Conservation (phyloP, 495 filamentous ascomycete species). For the Xylaria acuta region DNA sequence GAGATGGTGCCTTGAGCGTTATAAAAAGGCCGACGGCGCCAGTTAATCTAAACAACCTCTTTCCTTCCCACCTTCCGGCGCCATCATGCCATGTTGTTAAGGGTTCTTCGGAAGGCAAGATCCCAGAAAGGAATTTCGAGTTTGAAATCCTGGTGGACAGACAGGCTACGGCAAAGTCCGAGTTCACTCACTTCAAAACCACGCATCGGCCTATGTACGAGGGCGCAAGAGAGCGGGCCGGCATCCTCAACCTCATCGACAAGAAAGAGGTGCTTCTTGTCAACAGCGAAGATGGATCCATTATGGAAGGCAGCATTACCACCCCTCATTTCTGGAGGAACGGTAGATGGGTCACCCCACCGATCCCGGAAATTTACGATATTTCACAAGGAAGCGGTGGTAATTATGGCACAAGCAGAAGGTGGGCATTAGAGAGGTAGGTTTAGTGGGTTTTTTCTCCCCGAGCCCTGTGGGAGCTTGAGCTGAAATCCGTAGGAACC, state of each 20-base stretch:
- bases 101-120: not conserved
- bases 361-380: slow-evolving; percentile 42
- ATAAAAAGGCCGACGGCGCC: slow-evolving; percentile 56
- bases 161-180: slow-evolving; percentile 57
- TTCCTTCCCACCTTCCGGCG: slow-evolving; percentile 54
- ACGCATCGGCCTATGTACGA: slow-evolving; percentile 70
- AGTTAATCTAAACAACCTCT: slow-evolving; percentile 60
- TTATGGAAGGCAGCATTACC: slow-evolving; percentile 88
- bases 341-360: slow-evolving; percentile 71
- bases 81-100: slow-evolving; percentile 17
- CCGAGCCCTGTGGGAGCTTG: not conserved
- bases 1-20: slow-evolving; percentile 54
- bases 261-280: slow-evolving; percentile 76
- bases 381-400: slow-evolving; percentile 66
- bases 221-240: slow-evolving; percentile 62
- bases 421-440: slow-evolving; percentile 74
- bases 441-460: not conserved
- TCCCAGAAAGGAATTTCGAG: slow-evolving; percentile 35
- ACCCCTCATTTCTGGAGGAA: slow-evolving; percentile 79
- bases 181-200: slow-evolving; percentile 79
- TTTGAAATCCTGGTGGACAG: slow-evolving; percentile 66
- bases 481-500: slow-evolving; percentile 42
- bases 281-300: slow-evolving; percentile 62
- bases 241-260: slow-evolving; percentile 61
- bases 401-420: slow-evolving; percentile 79